Percentiles rank a stretch among this genome's conserved stretches.
Conservation (phyloP, 208 protist genomes). For the Trypanosoma platydactyli region DNA sequence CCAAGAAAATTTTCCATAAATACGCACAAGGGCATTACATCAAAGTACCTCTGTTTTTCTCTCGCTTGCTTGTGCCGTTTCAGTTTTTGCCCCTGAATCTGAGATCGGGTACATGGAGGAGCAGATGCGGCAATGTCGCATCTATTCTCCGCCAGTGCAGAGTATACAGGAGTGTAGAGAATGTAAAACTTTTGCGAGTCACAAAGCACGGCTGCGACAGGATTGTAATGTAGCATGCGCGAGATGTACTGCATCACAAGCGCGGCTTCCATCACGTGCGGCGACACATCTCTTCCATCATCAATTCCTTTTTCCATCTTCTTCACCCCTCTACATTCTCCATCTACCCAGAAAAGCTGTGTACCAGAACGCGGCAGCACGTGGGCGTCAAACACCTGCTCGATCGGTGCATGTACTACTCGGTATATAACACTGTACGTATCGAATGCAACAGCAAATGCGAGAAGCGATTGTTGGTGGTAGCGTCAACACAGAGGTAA, state of each 20-base stretch:
- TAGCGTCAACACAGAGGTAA: background rate
- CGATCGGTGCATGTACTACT: conserved; percentile 59
- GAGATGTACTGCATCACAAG: conserved; percentile 82
- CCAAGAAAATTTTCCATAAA: conserved; percentile 16
- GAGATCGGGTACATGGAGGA: background rate
- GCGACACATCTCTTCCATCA: conserved; percentile 47
- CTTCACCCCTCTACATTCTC: background rate
- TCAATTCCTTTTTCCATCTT: background rate
- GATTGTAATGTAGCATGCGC: conserved; percentile 64
- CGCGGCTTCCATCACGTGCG: conserved; percentile 71
- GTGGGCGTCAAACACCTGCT: conserved; percentile 79
- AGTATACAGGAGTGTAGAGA: conserved; percentile 78
- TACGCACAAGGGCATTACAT: conserved; percentile 1
- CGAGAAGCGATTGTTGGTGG: background rate
- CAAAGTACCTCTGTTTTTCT: background rate
- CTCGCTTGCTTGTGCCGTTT: background rate
- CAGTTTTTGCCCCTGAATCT: background rate
- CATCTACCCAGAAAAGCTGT: conserved; percentile 40
- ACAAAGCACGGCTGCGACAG: conserved; percentile 71
- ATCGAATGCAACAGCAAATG: conserved; percentile 55
- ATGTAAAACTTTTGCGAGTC: conserved; percentile 84
- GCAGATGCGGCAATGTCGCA: background rate
- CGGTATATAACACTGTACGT: conserved; percentile 73
- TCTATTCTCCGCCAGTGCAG: conserved; percentile 33
- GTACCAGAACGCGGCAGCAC: conserved; percentile 66